A percentile compares a stretch with the other conserved stretches of the same genome.
Conservation (phyloP, 148 eudicot species). For the Fagopyrum esculentum region DNA sequence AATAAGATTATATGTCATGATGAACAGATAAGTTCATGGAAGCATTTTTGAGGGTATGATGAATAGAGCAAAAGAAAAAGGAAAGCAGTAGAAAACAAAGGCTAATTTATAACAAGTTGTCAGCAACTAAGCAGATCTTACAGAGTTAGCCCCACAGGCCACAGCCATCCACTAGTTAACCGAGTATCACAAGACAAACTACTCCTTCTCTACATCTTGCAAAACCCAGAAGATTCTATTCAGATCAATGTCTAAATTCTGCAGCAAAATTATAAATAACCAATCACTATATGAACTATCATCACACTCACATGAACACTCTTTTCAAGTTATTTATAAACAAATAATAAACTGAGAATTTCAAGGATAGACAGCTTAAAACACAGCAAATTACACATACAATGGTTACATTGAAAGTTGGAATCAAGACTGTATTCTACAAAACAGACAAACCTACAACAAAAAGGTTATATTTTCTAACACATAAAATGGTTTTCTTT, state of each 20-base stretch:
- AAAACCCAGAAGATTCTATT: not conserved
- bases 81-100: not conserved
- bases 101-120: constrained; percentile 6
- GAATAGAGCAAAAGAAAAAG: not conserved
- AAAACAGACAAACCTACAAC: not conserved
- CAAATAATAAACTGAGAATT: constrained; percentile 2
- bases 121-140: not conserved
- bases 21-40: constrained; percentile 6
- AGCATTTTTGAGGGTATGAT: not conserved
- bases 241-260: not conserved
- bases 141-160: not conserved
- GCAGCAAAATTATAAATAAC: not conserved
- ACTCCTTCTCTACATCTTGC: not conserved
- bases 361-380: constrained; percentile 10
- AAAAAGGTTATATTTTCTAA: not conserved
- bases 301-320: not conserved
- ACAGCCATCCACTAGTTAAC: constrained; percentile 2
- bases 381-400: constrained; percentile 4
- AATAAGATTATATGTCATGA: not conserved
- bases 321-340: not conserved
- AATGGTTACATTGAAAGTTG: not conserved
- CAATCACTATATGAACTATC: not conserved
- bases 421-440: not conserved
- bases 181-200: not conserved
- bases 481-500: not conserved